Conservation (phyloP, 2,329 filamentous ascomycete genomes). For the Alternaria ventricosa region DNA sequence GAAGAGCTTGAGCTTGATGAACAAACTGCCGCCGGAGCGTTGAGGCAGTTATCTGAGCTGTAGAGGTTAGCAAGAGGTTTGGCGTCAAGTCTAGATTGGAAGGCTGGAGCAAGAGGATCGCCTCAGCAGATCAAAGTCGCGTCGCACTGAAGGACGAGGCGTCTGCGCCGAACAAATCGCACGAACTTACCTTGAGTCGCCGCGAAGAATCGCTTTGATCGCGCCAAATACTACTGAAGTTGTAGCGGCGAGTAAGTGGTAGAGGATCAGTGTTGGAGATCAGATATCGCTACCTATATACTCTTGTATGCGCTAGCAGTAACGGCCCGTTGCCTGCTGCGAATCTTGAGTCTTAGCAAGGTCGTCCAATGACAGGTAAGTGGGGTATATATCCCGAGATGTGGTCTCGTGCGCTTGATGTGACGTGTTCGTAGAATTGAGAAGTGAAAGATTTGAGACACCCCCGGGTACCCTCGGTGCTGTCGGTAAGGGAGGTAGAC, state of each 20-base stretch:
- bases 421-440: background rate
- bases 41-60: background rate
- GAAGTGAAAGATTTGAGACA: conserved; percentile 6
- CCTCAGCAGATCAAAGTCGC: background rate
- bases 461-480: background rate
- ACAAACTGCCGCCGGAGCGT: background rate
- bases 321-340: background rate
- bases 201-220: background rate
- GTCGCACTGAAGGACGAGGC: background rate
- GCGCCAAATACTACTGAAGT: background rate
- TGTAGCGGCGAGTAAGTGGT: background rate
- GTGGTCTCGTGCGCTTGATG: background rate
- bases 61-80: background rate
- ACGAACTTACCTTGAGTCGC: background rate
- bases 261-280: background rate
- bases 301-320: background rate
- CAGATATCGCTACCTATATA: background rate
- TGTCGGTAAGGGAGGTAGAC: background rate
- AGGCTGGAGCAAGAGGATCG: background rate
- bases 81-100: background rate
- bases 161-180: background rate
- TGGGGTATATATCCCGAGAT: background rate
- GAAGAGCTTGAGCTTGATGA: background rate
- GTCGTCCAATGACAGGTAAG: background rate
- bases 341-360: background rate